These are phyloP conservation scores for Lupinus albus DNA, from an alignment of 306 rosid species.

Conservation along the genomic window DNA sequence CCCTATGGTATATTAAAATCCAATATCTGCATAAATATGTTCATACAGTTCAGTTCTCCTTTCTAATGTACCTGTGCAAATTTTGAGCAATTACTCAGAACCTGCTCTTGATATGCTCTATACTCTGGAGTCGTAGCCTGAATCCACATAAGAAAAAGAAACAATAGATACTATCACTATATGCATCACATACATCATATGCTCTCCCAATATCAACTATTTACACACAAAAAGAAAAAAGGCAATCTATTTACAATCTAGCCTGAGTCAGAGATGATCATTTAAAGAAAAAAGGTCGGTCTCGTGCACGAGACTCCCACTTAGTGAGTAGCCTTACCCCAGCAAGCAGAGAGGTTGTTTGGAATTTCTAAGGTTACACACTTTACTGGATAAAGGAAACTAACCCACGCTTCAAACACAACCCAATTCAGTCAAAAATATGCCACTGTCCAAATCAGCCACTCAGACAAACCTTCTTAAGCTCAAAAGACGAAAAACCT, in stretches of 20 bases:
- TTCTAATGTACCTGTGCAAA: constrained; percentile 76
- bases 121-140: constrained; percentile 90
- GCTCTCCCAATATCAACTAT: neutral
- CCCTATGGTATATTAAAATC: neutral
- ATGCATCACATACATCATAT: neutral
- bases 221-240: neutral
- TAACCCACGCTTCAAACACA: constrained; percentile 12
- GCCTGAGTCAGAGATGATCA: neutral
- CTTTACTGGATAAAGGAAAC: neutral
- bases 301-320: too few relatives aligned
- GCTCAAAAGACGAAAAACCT: constrained; percentile 5
- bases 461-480: constrained; percentile 8
- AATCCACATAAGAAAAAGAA: constrained; percentile 35
- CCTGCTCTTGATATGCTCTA: constrained; percentile 94
- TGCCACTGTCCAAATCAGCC: constrained; percentile 6
- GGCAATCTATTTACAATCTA: too few relatives aligned
- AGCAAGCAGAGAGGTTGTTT: too few relatives aligned
- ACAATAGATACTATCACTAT: constrained; percentile 14
- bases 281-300: too few relatives aligned
- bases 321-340: too few relatives aligned
- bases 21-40: neutral
- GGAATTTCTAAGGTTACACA: neutral
- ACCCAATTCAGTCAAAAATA: constrained; percentile 15
- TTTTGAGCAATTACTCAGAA: constrained; percentile 78
- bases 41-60: constrained; percentile 10